Evolutionary conservation across 371 early-diverging fungal genomes (phyloP).

Genomic region (Mortierella sp.): DNA sequence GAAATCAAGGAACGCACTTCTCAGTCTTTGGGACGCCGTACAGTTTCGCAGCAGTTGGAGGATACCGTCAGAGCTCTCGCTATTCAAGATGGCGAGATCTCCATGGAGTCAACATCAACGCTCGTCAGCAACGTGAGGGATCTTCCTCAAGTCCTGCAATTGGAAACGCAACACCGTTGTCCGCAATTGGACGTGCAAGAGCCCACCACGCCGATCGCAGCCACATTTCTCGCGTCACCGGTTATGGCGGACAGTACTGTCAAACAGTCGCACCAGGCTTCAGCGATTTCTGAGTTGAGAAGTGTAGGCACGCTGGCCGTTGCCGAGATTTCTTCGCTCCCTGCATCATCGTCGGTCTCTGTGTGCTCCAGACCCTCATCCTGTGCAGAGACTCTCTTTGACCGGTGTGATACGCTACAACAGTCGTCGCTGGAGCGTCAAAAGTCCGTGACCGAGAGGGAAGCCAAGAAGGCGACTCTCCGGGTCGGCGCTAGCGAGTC

Average conservation of each 20-base stretch:
- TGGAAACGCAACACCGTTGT: no score
- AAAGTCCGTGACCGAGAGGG: constrained; percentile 28
- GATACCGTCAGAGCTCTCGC: constrained; percentile 10
- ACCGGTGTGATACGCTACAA: no score
- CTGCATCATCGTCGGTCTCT: constrained; percentile 19
- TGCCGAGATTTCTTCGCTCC: neutral
- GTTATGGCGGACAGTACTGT: neutral
- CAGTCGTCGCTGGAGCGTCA: constrained; percentile 13
- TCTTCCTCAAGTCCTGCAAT: no score
- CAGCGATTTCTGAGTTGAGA: constrained; percentile 26
- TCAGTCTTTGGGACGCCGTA: neutral
- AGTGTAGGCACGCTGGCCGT: constrained; percentile 14
- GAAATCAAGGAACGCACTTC: neutral
- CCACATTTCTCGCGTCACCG: constrained; percentile 6
- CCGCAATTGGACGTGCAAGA: neutral
- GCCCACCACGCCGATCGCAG: constrained; percentile 17
- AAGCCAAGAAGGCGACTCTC: constrained; percentile 33
- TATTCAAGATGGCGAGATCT: no score
- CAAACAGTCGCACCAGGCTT: constrained; percentile 9
- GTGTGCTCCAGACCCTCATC: constrained; percentile 15
- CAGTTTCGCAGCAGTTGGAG: no score
- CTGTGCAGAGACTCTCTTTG: constrained; percentile 7
- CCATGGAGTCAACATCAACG: no score
- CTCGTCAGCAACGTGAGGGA: no score
- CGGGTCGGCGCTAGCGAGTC: constrained; percentile 25